Evolutionary conservation across 352 stramenopile genomes (phyloP).

Genomic region (Pythium aphanidermatum): DNA sequence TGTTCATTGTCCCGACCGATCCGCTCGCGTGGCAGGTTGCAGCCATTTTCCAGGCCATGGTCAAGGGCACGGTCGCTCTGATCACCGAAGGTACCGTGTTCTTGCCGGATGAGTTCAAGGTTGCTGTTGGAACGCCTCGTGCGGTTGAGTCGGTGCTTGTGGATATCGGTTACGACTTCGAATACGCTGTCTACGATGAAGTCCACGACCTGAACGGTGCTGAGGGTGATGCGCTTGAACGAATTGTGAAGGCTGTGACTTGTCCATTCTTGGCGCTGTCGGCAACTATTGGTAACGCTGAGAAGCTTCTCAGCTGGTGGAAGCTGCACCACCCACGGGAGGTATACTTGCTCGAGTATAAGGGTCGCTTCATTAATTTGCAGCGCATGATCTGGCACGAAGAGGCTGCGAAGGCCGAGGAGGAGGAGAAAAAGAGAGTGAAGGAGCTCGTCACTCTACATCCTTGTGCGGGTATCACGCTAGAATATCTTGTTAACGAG

Average conservation of each 20-base stretch:
- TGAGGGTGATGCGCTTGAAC: constrained; percentile 95
- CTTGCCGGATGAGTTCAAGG: constrained; percentile 71
- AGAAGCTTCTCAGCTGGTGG: constrained; percentile 94
- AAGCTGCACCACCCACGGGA: constrained; percentile 81
- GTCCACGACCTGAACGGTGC: constrained; percentile 97
- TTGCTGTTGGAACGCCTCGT: constrained; percentile 95
- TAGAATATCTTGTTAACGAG: constrained; percentile 81
- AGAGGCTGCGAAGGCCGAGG: constrained; percentile 28
- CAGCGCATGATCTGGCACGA: constrained; percentile 95
- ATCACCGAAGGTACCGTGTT: constrained; percentile 91
- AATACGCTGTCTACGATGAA: constrained; percentile 98
- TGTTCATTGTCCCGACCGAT: constrained; percentile 94
- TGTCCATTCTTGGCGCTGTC: constrained; percentile 97
- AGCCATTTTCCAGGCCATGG: constrained; percentile 97
- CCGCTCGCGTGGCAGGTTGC: constrained; percentile 98
- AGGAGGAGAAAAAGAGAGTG: constrained; percentile 28
- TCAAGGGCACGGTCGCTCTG: constrained; percentile 94
- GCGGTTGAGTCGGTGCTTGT: constrained; percentile 93
- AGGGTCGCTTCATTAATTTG: constrained; percentile 97
- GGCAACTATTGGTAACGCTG: constrained; percentile 97
- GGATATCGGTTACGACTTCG: constrained; percentile 90
- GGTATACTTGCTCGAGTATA: constrained; percentile 94
- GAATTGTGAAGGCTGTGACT: constrained; percentile 92
- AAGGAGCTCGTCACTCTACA: constrained; percentile 76
- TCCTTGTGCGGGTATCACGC: constrained; percentile 74